Conservation (phyloP, 1,284 basidiomycete species). For the Melampsora occidentalis region DNA sequence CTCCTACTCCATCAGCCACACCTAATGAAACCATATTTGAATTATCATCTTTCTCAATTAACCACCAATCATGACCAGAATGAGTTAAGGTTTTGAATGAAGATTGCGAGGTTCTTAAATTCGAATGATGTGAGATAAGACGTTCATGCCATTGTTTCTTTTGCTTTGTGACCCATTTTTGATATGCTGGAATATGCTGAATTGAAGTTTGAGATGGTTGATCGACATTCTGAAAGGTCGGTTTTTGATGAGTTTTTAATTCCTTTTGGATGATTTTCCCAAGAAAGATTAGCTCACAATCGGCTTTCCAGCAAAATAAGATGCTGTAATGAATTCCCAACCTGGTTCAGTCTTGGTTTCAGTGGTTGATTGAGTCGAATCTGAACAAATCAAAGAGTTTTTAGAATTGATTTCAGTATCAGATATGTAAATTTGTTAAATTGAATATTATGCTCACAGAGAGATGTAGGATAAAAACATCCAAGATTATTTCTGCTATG, state of each 20-base stretch:
- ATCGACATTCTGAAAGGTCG: conserved; percentile 6
- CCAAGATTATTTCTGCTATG: too few relatives aligned
- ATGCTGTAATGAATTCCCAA: not conserved
- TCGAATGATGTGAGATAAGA: not conserved
- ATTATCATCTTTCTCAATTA: conserved; percentile 1
- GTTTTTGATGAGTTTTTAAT: not conserved
- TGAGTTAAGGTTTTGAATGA: conserved; percentile 10
- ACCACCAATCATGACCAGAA: conserved; percentile 43
- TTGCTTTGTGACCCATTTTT: conserved; percentile 18
- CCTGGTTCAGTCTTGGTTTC: not conserved
- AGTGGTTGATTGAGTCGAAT: too few relatives aligned
- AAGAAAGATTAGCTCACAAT: not conserved
- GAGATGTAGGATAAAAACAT: too few relatives aligned
- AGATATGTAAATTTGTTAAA: too few relatives aligned
- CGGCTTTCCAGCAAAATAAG: conserved; percentile 2
- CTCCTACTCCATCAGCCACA: conserved; percentile 40
- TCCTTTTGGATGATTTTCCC: not conserved
- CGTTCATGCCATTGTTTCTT: conserved; percentile 12
- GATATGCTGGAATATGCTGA: not conserved
- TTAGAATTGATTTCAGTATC: too few relatives aligned
- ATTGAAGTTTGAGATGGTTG: not conserved
- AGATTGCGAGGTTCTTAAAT: not conserved
- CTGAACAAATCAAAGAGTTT: too few relatives aligned
- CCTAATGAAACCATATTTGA: not conserved
- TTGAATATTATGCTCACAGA: too few relatives aligned